Conservation (phyloP, 1,284 basidiomycete genomes). For the Schizophyllum amplum region DNA sequence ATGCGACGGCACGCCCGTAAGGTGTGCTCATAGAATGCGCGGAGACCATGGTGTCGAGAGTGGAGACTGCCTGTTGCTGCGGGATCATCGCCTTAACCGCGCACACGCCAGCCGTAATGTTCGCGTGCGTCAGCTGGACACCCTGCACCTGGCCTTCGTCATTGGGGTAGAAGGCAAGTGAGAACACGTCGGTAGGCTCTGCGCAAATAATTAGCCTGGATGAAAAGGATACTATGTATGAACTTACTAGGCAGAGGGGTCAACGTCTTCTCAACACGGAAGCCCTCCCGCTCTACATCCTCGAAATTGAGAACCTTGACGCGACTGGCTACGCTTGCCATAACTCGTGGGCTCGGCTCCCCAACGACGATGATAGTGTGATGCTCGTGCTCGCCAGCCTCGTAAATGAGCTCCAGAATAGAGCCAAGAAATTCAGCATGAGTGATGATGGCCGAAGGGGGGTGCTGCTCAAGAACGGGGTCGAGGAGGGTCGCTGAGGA, state of each 20-base stretch:
- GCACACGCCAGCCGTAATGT: conserved; percentile 72
- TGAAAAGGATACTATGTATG: conserved; percentile 1
- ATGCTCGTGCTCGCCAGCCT: conserved; percentile 36
- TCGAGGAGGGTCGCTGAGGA: conserved; percentile 49
- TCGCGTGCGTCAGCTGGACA: conserved; percentile 66
- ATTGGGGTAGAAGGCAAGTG: conserved; percentile 51
- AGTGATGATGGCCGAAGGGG: conserved; percentile 62
- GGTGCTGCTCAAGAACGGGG: conserved; percentile 51
- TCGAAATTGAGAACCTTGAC: conserved; percentile 51
- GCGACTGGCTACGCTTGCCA: conserved; percentile 36
- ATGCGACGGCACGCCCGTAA: conserved; percentile 65
- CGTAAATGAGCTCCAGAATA: conserved; percentile 60
- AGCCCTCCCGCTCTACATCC: conserved; percentile 59
- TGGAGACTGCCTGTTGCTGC: conserved; percentile 47
- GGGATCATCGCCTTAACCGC: conserved; percentile 62
- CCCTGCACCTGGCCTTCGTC: conserved; percentile 49
- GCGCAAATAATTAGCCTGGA: conserved; percentile 8
- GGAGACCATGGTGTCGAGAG: conserved; percentile 68
- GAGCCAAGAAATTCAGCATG: conserved; percentile 53
- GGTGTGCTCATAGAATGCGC: conserved; percentile 60
- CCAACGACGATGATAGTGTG: conserved; percentile 64
- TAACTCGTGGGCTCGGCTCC: conserved; percentile 32
- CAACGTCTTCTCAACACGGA: conserved; percentile 35
- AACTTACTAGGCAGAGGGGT: conserved; percentile 42
- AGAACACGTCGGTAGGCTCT: conserved; percentile 59